Conservation (phyloP, 371 early-diverging fungal species). For the Mortierella sp. region DNA sequence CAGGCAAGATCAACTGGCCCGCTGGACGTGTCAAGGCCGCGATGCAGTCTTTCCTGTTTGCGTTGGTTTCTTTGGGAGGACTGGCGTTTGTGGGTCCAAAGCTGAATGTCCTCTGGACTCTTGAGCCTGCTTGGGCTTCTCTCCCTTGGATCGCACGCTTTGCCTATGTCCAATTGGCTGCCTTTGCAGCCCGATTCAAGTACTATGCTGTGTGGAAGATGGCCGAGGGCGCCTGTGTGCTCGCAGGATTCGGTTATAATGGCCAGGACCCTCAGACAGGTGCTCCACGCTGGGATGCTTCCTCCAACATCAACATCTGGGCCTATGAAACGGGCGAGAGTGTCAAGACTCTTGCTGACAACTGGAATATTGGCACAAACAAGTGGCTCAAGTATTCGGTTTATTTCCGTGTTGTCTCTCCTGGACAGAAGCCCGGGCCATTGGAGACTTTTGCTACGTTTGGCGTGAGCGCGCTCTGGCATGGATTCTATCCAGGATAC, state of each 20-base stretch:
- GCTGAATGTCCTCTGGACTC: constrained; percentile 51
- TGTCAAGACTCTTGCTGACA: constrained; percentile 72
- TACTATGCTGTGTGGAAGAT: constrained; percentile 91
- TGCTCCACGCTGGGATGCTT: constrained; percentile 55
- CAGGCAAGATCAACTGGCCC: constrained; percentile 53
- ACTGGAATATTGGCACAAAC: constrained; percentile 92
- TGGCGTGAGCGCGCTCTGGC: constrained; percentile 89
- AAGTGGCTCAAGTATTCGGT: constrained; percentile 87
- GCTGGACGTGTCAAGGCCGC: constrained; percentile 44
- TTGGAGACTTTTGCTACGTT: constrained; percentile 77
- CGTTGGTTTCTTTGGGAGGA: constrained; percentile 52
- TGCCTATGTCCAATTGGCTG: constrained; percentile 70
- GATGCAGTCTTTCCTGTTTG: constrained; percentile 52
- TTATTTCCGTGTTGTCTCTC: constrained; percentile 74
- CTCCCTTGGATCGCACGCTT: constrained; percentile 54
- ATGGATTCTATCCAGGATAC: constrained; percentile 93
- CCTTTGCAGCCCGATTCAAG: constrained; percentile 76
- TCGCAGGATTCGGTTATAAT: constrained; percentile 87
- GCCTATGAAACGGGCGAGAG: constrained; percentile 80
- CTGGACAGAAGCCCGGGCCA: constrained; percentile 63
- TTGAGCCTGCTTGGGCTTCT: constrained; percentile 51
- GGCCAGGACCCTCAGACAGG: constrained; percentile 70
- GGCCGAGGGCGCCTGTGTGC: constrained; percentile 86
- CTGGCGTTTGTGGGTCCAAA: constrained; percentile 54
- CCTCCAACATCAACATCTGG: constrained; percentile 75